Conservation (phyloP, 148 eudicot genomes). For the Rhododendron ovatum region DNA sequence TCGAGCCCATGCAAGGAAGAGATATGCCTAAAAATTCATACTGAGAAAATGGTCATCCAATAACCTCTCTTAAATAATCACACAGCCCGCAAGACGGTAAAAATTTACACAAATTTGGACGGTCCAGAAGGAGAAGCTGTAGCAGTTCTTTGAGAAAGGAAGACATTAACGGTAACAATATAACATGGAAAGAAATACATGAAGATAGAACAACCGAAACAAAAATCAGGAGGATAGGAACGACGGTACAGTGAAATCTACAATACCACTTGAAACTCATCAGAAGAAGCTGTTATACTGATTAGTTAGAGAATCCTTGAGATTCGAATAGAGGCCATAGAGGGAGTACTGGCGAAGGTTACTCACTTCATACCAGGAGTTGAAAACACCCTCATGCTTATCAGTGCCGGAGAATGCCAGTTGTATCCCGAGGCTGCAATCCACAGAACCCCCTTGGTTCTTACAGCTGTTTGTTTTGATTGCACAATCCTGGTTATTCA, state of each 20-base stretch:
- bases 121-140: not conserved
- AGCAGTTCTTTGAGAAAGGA: not conserved
- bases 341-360: conserved; percentile 82
- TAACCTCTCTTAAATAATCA: not conserved
- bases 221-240: not conserved
- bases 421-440: conserved; percentile 87
- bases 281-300: conserved; percentile 70
- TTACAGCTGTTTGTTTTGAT: conserved; percentile 55
- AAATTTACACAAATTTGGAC: not conserved
- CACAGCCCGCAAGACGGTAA: not conserved
- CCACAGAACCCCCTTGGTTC: conserved; percentile 61
- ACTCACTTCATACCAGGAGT: conserved; percentile 82
- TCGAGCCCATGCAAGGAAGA: not conserved
- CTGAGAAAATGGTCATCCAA: not conserved
- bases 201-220: not conserved
- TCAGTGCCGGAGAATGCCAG: conserved; percentile 91
- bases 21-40: not conserved
- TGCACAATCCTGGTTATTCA: conserved; percentile 81
- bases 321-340: conserved; percentile 60
- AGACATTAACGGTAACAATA: not conserved
- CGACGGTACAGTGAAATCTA: not conserved
- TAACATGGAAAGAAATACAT: not conserved
- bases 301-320: conserved; percentile 60
- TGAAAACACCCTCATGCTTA: conserved; percentile 63
- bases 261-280: conserved; percentile 9